phyloP scores from a whole-genome alignment of 2,329 filamentous ascomycete species.

The Botryosphaeria agaves region DNA sequence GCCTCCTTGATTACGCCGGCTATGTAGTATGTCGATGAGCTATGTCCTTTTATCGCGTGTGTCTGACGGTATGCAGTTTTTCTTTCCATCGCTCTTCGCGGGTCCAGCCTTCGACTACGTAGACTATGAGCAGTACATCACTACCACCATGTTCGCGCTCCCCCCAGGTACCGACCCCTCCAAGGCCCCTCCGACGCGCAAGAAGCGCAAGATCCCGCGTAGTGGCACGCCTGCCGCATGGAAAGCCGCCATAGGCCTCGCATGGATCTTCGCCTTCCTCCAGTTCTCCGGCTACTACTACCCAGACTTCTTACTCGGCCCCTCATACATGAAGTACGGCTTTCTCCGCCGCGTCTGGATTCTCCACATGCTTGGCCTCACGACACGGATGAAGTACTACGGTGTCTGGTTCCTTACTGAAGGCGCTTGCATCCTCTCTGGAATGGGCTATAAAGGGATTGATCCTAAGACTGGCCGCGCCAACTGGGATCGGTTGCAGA shows the following conservation, averaged over 20 bases:
- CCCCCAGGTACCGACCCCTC: constrained; percentile 65
- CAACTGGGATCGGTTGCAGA: constrained; percentile 78
- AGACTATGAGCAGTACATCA: constrained; percentile 84
- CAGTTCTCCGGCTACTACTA: constrained; percentile 53
- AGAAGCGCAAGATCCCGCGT: constrained; percentile 81
- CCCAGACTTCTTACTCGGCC: constrained; percentile 43
- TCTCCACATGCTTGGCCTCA: constrained; percentile 70
- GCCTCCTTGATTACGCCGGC: constrained; percentile 63
- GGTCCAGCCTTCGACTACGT: constrained; percentile 90
- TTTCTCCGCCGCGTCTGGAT: constrained; percentile 60
- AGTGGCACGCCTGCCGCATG: constrained; percentile 70
- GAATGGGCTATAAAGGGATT: constrained; percentile 85
- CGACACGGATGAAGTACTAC: constrained; percentile 83
- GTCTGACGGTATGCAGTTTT: no score
- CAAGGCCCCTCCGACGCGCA: constrained; percentile 71
- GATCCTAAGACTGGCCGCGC: constrained; percentile 72
- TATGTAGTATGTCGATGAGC: no score
- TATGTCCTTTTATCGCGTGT: no score
- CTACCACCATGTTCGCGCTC: constrained; percentile 85
- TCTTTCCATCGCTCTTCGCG: constrained; percentile 80
- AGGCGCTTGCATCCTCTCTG: constrained; percentile 83
- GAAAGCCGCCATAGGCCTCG: constrained; percentile 55
- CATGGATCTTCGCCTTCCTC: constrained; percentile 68
- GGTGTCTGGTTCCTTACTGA: constrained; percentile 90
- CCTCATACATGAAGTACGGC: constrained; percentile 47